phyloP scores from a whole-genome alignment of 2,329 filamentous ascomycete species.

The Neonectria sp. region DNA sequence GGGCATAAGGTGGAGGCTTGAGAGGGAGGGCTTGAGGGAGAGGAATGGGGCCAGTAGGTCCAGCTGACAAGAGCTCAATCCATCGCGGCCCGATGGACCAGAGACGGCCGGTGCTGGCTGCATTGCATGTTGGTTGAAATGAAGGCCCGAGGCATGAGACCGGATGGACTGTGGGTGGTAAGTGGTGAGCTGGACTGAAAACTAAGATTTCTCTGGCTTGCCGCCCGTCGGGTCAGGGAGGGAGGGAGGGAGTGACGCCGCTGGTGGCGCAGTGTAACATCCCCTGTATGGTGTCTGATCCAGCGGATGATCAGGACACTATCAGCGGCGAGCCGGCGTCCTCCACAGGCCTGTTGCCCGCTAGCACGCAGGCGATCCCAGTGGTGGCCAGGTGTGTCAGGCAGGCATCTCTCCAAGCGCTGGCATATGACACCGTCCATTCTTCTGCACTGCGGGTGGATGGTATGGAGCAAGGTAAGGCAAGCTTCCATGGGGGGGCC shows the following conservation, averaged over 20 bases:
- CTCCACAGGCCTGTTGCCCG: constrained; percentile 31
- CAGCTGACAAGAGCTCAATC: constrained; percentile 26
- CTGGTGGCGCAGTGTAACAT: constrained; percentile 42
- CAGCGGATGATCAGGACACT: constrained; percentile 42
- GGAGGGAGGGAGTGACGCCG: constrained; percentile 24
- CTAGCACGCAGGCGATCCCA: constrained; percentile 37
- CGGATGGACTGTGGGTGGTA: constrained; percentile 11
- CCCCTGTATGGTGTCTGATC: constrained; percentile 45
- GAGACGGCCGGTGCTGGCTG: constrained; percentile 13
- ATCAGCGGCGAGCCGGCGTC: constrained; percentile 32
- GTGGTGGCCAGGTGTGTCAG: constrained; percentile 34
- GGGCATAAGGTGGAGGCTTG: constrained; percentile 9
- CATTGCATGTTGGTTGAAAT: constrained; percentile 35
- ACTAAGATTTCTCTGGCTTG: constrained; percentile 18
- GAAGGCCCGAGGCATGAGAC: constrained; percentile 27
- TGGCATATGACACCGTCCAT: constrained; percentile 5
- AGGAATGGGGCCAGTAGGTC: constrained; percentile 1
- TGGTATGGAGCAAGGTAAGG: constrained; percentile 32
- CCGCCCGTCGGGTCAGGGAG: constrained; percentile 26
- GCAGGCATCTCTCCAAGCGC: constrained; percentile 9
- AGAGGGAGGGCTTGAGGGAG: not conserved
- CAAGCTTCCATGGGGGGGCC: constrained; percentile 36
- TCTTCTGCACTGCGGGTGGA: constrained; percentile 14
- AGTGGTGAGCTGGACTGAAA: constrained; percentile 12
- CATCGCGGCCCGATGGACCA: constrained; percentile 21